Percentiles rank a stretch among this genome's conserved stretches.
Evolutionary conservation across 208 protist species (phyloP).

Genomic region (Acanthamoeba lenticulata): DNA sequence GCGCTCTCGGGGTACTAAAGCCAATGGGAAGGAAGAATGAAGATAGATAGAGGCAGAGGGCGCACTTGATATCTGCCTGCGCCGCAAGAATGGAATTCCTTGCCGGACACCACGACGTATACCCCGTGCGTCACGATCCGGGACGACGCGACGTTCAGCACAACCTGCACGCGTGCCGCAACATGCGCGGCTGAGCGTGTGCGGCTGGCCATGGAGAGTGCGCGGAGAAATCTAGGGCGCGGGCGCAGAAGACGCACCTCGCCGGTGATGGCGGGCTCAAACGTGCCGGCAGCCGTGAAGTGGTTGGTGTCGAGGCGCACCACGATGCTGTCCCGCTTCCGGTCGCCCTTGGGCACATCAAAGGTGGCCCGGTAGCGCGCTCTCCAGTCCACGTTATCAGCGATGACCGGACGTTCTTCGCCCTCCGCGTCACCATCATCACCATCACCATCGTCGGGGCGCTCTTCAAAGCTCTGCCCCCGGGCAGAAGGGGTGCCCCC

Average conservation of each 20-base stretch:
- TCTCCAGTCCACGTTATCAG: background rate
- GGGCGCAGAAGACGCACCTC: background rate
- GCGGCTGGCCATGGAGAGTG: too few species aligned
- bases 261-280: background rate
- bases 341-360: background rate
- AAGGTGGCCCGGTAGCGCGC: background rate
- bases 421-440: background rate
- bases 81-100: background rate
- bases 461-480: too few species aligned
- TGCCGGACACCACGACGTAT: background rate
- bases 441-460: background rate
- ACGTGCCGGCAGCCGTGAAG: background rate
- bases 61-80: background rate
- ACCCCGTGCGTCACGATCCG: constrained; percentile 1
- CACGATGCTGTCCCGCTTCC: background rate
- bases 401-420: background rate
- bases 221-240: background rate
- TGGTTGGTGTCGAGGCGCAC: background rate
- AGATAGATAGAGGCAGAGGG: background rate
- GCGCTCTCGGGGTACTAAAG: too few species aligned
- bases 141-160: background rate
- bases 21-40: too few species aligned
- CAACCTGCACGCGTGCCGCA: background rate
- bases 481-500: too few species aligned
- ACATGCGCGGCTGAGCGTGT: too few species aligned